Evolutionary conservation across 345 rosid genomes (phyloP).

Genomic region (Adansonia digitata): DNA sequence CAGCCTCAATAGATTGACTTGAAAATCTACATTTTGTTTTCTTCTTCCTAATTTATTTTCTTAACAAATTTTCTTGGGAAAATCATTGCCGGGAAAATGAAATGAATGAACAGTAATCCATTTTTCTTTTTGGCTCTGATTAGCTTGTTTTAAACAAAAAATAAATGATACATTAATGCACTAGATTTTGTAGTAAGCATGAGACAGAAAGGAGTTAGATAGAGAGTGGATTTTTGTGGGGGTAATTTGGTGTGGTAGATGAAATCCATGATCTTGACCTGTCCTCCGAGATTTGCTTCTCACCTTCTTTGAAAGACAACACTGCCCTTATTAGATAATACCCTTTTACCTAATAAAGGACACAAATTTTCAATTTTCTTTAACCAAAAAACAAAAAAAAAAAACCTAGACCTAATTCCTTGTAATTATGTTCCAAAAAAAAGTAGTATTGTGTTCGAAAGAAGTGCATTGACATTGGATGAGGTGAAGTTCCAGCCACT

Average conservation of each 20-base stretch:
- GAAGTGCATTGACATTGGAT: not conserved
- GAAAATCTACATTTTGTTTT: not conserved
- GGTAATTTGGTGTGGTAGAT: constrained; percentile 5
- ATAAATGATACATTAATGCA: no score
- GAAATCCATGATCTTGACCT: constrained; percentile 1
- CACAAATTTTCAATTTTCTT: not conserved
- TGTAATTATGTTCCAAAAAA: not conserved
- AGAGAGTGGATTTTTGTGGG: not conserved
- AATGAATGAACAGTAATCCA: not conserved
- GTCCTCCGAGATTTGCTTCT: constrained; percentile 7
- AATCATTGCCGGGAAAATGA: not conserved
- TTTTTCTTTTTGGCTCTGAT: not conserved
- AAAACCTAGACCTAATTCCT: not conserved
- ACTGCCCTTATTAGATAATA: not conserved
- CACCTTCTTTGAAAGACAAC: not conserved
- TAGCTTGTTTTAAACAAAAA: not conserved
- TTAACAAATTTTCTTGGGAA: not conserved
- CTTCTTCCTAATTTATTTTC: no score
- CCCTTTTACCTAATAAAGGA: not conserved
- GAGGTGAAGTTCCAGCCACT: no score
- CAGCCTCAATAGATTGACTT: no score
- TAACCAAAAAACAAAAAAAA: not conserved
- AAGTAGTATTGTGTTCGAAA: no score
- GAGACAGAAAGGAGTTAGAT: not conserved
- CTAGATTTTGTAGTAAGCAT: constrained; percentile 6